Base-by-base conservation (phyloP, 495 filamentous ascomycete species). In the Xylaria grammica region DNA sequence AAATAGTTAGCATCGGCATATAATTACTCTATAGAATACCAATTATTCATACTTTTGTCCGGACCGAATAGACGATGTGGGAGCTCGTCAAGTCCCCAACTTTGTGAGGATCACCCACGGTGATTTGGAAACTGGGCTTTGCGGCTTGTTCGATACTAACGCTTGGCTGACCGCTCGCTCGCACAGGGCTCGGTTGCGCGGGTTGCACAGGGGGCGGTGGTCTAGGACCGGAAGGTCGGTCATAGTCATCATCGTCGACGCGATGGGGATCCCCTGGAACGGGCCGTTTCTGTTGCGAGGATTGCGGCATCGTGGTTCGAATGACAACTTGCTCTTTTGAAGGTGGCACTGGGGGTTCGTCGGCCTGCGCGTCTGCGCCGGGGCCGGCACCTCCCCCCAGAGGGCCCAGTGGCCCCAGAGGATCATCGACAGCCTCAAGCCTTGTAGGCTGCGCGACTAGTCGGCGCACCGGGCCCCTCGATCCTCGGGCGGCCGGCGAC, bases 61-160 rank as follows among this genome's bases (percentile, higher is more conserved):
- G 83, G 45, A 99, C 94, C 67, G 93, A 91, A 77, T 99, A 99
- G 24, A 97, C 96, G 69, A 95, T 99, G 77, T 99, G 95, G 65
- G 93, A 96, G 71, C 91, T 96, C 13, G 96, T 97, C 72, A 97
- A 78, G 77, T 98, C 95, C 46, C 95, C 96, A 60, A 99, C 94
- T 76, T 98, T 99, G 75, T 97, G 92, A 42, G 96, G 96, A 81
- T 99, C 95, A 46, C 95, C 95, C 13, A 99, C 95, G 1, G 83
- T 86, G 65, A 99, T 97, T n/a, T 91, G 82, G 75, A 98, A 98
- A 29, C 82, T 89, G 13, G 95, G 96, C 68, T 95, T 91, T 42
- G 93, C 88, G 53, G 95, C 94, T 77, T 94, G 91, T 73, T 97
- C 92, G 46, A 97, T 79, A 69, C 89, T 93, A 63, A 97, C 84